Evolutionary conservation across 1,284 basidiomycete species (phyloP).

Genomic region (Gymnopus androsaceus): DNA sequence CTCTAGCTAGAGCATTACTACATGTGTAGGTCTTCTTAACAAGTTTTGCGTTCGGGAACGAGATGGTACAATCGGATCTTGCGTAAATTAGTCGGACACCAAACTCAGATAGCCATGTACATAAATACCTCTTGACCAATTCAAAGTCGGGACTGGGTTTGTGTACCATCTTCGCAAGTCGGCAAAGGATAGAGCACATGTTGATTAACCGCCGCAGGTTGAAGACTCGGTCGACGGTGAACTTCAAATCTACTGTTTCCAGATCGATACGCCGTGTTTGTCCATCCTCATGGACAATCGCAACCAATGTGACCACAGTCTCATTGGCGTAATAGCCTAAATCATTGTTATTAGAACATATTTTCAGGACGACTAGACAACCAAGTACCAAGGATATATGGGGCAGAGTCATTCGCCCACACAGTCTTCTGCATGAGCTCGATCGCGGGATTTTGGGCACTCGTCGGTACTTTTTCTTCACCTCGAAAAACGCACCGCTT

Average conservation of each 20-base stretch:
- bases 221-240: neutral
- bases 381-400: slow-evolving; percentile 22
- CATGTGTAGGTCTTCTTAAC: neutral
- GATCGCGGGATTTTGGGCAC: slow-evolving; percentile 7
- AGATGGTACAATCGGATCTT: neutral
- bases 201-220: neutral
- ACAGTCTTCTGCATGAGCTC: slow-evolving; percentile 20
- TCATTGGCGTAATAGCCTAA: neutral
- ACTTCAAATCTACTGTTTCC: neutral
- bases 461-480: slow-evolving; percentile 20
- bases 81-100: neutral
- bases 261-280: neutral
- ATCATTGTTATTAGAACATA: neutral
- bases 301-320: neutral
- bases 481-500: slow-evolving; percentile 23
- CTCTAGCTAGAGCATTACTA: neutral
- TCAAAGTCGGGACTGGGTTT: neutral
- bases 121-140: neutral
- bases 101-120: neutral
- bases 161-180: neutral
- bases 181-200: neutral
- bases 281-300: neutral
- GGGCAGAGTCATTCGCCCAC: slow-evolving; percentile 22
- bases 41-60: neutral
- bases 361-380: neutral